phyloP scores from a whole-genome alignment of 805 yeast species.

The Ogataea paraovalis region DNA sequence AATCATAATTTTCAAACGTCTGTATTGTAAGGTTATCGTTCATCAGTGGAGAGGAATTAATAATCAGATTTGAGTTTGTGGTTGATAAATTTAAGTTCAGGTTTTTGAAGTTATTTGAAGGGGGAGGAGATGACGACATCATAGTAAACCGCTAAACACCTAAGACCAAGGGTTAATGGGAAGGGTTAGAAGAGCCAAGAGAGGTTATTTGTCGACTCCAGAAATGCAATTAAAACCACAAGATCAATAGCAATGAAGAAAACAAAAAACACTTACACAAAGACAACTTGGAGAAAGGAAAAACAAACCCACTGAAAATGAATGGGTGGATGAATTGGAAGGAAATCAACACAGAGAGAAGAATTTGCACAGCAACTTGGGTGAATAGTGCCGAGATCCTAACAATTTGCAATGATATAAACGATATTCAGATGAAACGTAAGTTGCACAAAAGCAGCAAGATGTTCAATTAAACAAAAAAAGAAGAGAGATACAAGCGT shows the following conservation, averaged over 20 bases:
- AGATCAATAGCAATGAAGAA: not conserved
- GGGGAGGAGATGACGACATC: conserved; percentile 35
- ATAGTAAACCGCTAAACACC: conserved; percentile 12
- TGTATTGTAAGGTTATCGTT: conserved; percentile 19
- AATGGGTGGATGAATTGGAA: too few relatives aligned
- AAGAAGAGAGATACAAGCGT: not conserved
- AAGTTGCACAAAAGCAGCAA: too few relatives aligned
- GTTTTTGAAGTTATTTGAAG: conserved; percentile 18
- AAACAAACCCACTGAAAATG: not conserved
- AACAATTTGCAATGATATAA: too few relatives aligned
- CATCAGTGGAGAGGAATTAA: conserved; percentile 24
- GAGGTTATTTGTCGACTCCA: too few relatives aligned
- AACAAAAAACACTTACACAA: not conserved
- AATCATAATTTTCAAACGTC: conserved; percentile 14
- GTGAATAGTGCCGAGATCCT: not conserved
- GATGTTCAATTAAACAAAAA: not conserved
- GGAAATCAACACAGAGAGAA: not conserved
- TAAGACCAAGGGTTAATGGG: not conserved
- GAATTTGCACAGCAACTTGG: not conserved
- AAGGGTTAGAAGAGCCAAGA: not conserved
- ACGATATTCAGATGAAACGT: too few relatives aligned
- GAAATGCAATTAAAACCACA: not conserved
- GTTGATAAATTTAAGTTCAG: conserved; percentile 12
- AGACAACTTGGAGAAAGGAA: not conserved
- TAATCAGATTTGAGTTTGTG: conserved; percentile 11